phyloP scores from a whole-genome alignment of 2,329 filamentous ascomycete genomes.

The Apiospora hydei region DNA sequence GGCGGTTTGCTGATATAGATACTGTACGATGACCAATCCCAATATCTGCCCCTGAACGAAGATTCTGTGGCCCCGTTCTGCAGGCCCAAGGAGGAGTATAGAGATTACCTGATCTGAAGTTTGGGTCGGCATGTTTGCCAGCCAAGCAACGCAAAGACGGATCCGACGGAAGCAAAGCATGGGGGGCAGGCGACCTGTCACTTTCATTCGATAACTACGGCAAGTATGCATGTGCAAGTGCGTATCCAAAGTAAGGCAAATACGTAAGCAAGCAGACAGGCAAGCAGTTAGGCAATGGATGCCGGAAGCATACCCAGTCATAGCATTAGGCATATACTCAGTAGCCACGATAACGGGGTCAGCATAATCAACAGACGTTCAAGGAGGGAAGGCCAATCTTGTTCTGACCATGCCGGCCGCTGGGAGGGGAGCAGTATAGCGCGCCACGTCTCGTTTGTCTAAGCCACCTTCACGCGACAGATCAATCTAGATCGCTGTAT shows the following conservation, averaged over 20 bases:
- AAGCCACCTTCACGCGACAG: conserved; percentile 17
- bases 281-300: background rate
- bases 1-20: background rate
- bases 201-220: background rate
- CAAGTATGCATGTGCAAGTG: background rate
- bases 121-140: conserved; percentile 10
- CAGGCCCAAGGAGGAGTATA: conserved; percentile 10
- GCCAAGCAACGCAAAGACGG: conserved; percentile 18
- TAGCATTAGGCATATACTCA: background rate
- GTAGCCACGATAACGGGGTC: background rate
- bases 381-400: conserved; percentile 1
- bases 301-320: background rate
- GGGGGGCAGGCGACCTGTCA: conserved; percentile 13
- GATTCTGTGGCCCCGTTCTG: background rate
- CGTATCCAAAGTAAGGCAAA: background rate
- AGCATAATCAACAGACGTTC: background rate
- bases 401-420: background rate
- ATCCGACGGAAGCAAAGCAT: conserved; percentile 10
- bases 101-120: background rate
- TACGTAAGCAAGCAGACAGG: background rate
- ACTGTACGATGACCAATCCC: conserved; percentile 3
- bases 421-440: background rate
- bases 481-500: conserved; percentile 8
- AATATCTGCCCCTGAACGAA: background rate
- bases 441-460: conserved; percentile 11